phyloP scores from a whole-genome alignment of 331 rosid species.

The Quercus tomentella region DNA sequence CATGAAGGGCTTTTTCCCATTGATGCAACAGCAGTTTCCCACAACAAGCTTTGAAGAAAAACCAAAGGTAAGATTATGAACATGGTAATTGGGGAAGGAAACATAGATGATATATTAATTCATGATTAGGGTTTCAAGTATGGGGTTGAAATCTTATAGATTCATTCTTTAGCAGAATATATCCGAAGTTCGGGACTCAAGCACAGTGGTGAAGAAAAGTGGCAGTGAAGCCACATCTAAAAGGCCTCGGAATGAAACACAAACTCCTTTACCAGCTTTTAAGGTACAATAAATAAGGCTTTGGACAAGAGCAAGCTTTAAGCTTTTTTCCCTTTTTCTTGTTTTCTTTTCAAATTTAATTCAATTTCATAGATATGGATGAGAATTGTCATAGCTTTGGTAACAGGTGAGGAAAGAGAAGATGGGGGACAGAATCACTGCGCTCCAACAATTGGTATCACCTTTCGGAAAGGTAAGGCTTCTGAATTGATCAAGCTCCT shows the following conservation, averaged over 20 bases:
- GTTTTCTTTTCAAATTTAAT: conserved; percentile 8
- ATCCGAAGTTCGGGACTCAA: conserved; percentile 66
- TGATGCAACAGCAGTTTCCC: conserved; percentile 62
- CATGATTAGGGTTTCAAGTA: conserved; percentile 30
- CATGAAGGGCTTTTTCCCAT: conserved; percentile 61
- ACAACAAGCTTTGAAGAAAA: conserved; percentile 50
- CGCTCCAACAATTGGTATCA: conserved; percentile 99
- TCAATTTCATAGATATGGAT: conserved; percentile 27
- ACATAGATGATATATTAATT: neutral
- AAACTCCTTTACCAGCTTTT: conserved; percentile 96
- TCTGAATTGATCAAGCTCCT: conserved; percentile 12
- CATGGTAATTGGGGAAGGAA: neutral
- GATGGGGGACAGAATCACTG: conserved; percentile 99
- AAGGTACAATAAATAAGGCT: conserved; percentile 67
- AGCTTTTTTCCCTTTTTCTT: neutral
- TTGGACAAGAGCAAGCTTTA: conserved; percentile 29
- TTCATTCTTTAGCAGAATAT: conserved; percentile 51
- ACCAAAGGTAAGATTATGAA: conserved; percentile 51
- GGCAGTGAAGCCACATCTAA: conserved; percentile 68
- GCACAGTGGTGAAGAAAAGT: conserved; percentile 65
- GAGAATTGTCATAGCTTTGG: conserved; percentile 27
- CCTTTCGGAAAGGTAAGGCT: conserved; percentile 97
- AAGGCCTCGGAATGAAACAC: conserved; percentile 85
- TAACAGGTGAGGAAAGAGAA: conserved; percentile 96
- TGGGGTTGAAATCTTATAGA: neutral